Conservation (phyloP, 1,284 basidiomycete genomes). For the Apiotrichum domesticum region DNA sequence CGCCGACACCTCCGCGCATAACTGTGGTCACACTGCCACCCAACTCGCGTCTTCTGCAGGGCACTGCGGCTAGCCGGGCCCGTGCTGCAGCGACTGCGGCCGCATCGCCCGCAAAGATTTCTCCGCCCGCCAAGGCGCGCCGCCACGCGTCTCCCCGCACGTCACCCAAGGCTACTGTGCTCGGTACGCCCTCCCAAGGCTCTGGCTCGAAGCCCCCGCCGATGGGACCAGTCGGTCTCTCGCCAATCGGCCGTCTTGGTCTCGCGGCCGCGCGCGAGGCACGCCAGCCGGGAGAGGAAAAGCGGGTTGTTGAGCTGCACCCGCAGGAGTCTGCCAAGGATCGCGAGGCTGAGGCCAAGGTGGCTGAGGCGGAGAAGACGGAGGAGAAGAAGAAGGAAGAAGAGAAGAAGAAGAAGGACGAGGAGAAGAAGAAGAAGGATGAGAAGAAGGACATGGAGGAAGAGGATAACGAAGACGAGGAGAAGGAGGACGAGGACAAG, state of each 20-base stretch:
- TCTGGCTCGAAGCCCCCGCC: background rate
- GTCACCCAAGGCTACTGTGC: background rate
- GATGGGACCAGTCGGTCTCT: background rate
- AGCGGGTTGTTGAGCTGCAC: background rate
- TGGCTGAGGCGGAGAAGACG: background rate
- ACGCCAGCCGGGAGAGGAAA: background rate
- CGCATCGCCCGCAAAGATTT: background rate
- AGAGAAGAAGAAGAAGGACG: background rate
- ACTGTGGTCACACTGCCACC: background rate
- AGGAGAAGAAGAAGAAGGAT: background rate
- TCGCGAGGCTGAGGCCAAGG: background rate
- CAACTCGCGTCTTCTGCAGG: slow-evolving; percentile 13
- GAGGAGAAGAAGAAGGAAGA: background rate
- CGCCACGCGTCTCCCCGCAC: no score
- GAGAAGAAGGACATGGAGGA: background rate
- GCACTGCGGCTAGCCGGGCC: slow-evolving; percentile 14
- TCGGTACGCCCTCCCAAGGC: background rate
- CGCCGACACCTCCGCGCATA: background rate
- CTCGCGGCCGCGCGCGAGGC: slow-evolving; percentile 9
- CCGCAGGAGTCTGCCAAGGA: background rate
- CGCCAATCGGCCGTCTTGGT: slow-evolving; percentile 4
- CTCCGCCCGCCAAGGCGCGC: background rate
- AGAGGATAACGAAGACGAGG: background rate
- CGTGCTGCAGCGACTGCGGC: slow-evolving; percentile 9
- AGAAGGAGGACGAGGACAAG: background rate